These are phyloP conservation scores for Wallacemonas sp. DNA, from an alignment of 208 protist genomes.

Conservation along the genomic window DNA sequence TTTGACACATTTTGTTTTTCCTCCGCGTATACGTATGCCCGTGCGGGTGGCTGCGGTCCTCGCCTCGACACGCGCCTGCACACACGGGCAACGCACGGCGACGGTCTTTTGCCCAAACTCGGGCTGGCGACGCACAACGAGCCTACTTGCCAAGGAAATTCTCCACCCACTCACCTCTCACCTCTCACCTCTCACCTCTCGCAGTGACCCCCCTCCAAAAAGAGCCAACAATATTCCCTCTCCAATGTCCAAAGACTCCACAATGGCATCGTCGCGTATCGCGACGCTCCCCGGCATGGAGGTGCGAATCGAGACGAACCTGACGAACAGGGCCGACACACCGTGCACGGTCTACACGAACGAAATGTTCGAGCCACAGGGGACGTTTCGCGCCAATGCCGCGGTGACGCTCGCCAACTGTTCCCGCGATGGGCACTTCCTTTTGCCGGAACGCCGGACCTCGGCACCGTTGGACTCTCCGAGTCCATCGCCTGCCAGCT, in stretches of 20 bases:
- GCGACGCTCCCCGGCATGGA: not conserved
- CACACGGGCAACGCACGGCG: too few species aligned
- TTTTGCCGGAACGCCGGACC: not conserved
- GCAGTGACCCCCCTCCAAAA: too few species aligned
- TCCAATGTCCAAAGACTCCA: not conserved
- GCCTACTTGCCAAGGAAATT: too few species aligned
- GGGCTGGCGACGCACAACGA: too few species aligned
- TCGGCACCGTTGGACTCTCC: not conserved
- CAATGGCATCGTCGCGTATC: not conserved
- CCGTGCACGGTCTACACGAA: not conserved
- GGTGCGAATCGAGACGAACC: not conserved
- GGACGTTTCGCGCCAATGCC: not conserved
- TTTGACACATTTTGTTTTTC: too few species aligned
- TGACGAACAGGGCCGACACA: not conserved
- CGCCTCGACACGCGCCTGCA: too few species aligned
- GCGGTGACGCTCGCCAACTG: not conserved
- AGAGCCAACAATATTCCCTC: not conserved
- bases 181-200: too few species aligned
- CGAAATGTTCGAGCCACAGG: not conserved
- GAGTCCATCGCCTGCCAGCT: not conserved
- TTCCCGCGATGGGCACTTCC: not conserved
- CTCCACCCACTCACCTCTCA: too few species aligned
- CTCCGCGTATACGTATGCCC: too few species aligned
- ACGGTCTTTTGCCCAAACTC: too few species aligned
- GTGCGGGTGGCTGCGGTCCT: too few species aligned